Conservation (phyloP, 805 yeast species). For the Barnettozyma populi region DNA sequence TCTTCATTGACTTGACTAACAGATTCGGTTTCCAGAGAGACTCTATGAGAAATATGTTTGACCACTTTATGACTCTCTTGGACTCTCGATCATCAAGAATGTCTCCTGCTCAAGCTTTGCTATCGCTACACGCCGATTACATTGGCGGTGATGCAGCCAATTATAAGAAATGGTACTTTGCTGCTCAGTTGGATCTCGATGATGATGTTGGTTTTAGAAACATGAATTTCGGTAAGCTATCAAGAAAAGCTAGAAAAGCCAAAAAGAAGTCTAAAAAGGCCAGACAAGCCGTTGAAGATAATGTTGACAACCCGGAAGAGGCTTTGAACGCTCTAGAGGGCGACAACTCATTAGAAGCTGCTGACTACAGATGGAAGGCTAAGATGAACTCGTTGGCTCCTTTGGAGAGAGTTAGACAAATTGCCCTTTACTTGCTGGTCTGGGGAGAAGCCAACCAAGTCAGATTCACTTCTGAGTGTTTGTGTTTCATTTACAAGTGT, state of each 20-base stretch:
- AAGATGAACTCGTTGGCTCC: constrained; percentile 68
- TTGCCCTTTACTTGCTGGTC: constrained; percentile 65
- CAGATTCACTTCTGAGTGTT: constrained; percentile 84
- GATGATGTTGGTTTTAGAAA: constrained; percentile 80
- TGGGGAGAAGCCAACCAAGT: constrained; percentile 96
- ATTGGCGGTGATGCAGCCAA: constrained; percentile 85
- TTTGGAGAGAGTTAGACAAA: constrained; percentile 74
- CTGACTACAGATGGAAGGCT: constrained; percentile 77
- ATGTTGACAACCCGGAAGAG: constrained; percentile 56
- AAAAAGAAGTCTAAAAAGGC: constrained; percentile 77
- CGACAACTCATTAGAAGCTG: constrained; percentile 81
- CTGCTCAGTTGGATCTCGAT: constrained; percentile 83
- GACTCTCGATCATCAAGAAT: constrained; percentile 83
- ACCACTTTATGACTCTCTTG: constrained; percentile 77
- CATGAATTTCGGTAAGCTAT: constrained; percentile 69
- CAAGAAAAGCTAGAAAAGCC: constrained; percentile 77
- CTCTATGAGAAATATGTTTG: constrained; percentile 88
- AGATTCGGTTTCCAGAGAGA: constrained; percentile 90
- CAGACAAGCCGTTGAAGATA: constrained; percentile 62
- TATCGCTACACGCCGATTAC: constrained; percentile 80
- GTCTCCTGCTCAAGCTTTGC: constrained; percentile 83
- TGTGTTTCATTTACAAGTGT: constrained; percentile 93
- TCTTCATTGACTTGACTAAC: constrained; percentile 76
- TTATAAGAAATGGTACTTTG: constrained; percentile 84
- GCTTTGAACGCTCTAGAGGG: constrained; percentile 65